Base-by-base conservation (phyloP, 331 rosid genomes). In the Malus hybrid region DNA sequence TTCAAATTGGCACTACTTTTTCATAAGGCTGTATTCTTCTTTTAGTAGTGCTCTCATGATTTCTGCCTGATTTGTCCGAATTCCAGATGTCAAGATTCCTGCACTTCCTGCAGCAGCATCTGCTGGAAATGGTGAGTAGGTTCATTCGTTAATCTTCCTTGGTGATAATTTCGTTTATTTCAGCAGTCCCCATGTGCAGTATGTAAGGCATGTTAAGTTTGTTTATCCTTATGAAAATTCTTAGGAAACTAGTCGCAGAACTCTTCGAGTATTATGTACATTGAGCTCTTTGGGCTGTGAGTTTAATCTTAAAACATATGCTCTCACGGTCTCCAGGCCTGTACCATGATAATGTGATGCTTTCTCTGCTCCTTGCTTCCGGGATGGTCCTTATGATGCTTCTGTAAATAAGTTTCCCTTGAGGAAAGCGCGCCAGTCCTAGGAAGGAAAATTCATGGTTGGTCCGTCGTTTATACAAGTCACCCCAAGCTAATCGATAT, bases 101-200 rank as follows among this genome's bases (percentile, higher is more conserved):
- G 97, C 99, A 34, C 99, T 94, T 82, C 99, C 99, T 63, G 99
- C 97, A 0, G 99, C 97, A 63, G 92, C 99, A 76, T 82, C 93
- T 46, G 80, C 88, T 74, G 90, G 85, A 83, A 86, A 16, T 48
- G 83, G 99, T 94, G 86, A 89, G 91, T 22, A 61, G 58, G 39
- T 82, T 71, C 48, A 22, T 74, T 75, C 61, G 5, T 44, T 46
- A 33, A 30, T 16, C 57, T 50, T 26, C 44, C 26, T 15, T 24
- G 24, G 33, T 36, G 55, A 52, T 57, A 22, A 34, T 72, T 57
- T 20, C 32, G 76, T 57, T 34, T 34, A 15, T 57, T 22, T 34
- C 6, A 72, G 55, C 32, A 0, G 28, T 70, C 28, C 44, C 46
- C 32, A 4, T 6, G 30, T 53, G 75, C 50, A 57, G 29, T 57